phyloP scores from a whole-genome alignment of 805 yeast species.

The Starmerella floricola region DNA sequence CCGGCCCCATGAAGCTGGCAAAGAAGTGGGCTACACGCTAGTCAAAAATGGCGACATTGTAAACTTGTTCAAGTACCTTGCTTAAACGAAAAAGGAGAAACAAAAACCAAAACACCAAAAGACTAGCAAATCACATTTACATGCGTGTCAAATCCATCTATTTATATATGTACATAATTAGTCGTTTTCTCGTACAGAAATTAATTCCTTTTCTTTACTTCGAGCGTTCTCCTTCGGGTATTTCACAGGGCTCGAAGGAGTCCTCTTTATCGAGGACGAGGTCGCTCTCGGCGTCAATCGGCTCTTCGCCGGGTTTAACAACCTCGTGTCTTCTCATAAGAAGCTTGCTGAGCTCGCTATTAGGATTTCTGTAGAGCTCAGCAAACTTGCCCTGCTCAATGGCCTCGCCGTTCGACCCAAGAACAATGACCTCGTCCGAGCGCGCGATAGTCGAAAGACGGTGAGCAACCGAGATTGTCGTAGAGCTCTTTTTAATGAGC shows the following conservation, averaged over 20 bases:
- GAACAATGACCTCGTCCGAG: slow-evolving; percentile 68
- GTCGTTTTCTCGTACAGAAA: neutral
- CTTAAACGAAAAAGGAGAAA: no score
- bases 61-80: neutral
- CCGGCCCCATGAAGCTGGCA: slow-evolving; percentile 1
- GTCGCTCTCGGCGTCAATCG: slow-evolving; percentile 8
- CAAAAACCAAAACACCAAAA: no score
- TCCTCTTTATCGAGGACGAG: slow-evolving; percentile 12
- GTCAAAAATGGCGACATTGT: neutral
- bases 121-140: neutral
- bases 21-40: slow-evolving; percentile 8
- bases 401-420: slow-evolving; percentile 60
- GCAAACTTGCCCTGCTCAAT: slow-evolving; percentile 57
- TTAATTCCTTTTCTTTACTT: neutral
- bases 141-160: neutral
- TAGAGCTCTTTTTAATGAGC: slow-evolving; percentile 45
- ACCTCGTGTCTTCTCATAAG: slow-evolving; percentile 23
- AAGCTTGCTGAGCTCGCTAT: slow-evolving; percentile 37
- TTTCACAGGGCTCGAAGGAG: slow-evolving; percentile 4
- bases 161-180: neutral
- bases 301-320: slow-evolving; percentile 4
- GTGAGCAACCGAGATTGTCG: slow-evolving; percentile 80
- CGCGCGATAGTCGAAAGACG: slow-evolving; percentile 76
- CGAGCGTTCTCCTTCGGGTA: slow-evolving; percentile 11
- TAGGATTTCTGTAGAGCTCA: slow-evolving; percentile 37